A percentile compares a stretch with the other conserved stretches of the same genome.
phyloP scores from a whole-genome alignment of 2,329 filamentous ascomycete species.

The Fusarium sp. region DNA sequence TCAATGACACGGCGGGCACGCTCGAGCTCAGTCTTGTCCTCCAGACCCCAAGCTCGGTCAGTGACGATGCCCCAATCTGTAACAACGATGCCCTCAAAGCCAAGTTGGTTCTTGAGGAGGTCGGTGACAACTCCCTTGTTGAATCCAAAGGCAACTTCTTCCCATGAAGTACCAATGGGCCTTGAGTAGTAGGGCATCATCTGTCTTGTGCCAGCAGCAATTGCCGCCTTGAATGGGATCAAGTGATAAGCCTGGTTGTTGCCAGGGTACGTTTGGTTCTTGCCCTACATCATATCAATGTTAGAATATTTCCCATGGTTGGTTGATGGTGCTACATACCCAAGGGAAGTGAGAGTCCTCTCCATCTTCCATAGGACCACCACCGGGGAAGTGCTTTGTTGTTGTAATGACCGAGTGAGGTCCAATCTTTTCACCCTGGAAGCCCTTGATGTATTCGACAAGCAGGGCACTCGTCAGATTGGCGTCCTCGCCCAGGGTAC shows the following conservation, averaged over 20 bases:
- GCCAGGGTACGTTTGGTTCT: constrained; percentile 64
- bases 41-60: constrained; percentile 63
- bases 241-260: constrained; percentile 62
- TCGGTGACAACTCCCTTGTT: constrained; percentile 64
- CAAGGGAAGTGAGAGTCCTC: constrained; percentile 64
- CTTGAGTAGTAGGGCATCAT: constrained; percentile 66
- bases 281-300: constrained; percentile 50
- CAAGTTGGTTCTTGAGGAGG: constrained; percentile 59
- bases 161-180: constrained; percentile 59
- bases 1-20: constrained; percentile 55
- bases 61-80: constrained; percentile 67
- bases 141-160: constrained; percentile 62
- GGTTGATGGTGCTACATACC: neutral
- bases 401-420: constrained; percentile 58
- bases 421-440: constrained; percentile 60
- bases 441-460: constrained; percentile 60
- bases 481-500: constrained; percentile 63
- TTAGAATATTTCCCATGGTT: constrained; percentile 34
- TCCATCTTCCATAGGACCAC: constrained; percentile 60
- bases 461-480: constrained; percentile 53
- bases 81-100: constrained; percentile 64
- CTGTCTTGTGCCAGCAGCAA: constrained; percentile 61
- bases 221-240: constrained; percentile 62
- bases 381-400: constrained; percentile 67
- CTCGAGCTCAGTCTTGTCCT: constrained; percentile 54